Base-by-base conservation (phyloP, 768 basidiomycete genomes). In the Lentinula sp. region DNA sequence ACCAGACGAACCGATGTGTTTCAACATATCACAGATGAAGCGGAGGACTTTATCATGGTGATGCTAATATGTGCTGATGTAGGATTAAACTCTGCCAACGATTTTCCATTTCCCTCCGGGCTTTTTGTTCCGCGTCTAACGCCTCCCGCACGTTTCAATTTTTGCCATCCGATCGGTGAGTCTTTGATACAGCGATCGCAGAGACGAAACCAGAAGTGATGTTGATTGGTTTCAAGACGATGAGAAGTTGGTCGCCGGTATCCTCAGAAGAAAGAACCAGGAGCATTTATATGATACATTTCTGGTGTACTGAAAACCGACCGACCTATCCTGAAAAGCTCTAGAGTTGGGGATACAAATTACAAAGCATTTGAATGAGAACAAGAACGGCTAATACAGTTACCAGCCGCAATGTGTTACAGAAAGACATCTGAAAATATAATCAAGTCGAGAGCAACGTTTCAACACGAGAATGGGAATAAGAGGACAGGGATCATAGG, bases 1-100 rank as follows among this genome's bases (percentile, higher is more conserved):
- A 3, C 28, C 28, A 28, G 3, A 28, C 28, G 28, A 28, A 28
- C 28, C 28, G 3, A 3, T 28, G 28, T 28, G 63, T 39, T 77
- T 78, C 48, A 74, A 79, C 54, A 70, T 64, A 62, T 78, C 79
- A 49, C 73, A 65, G 39, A 80, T 67, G 70, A 75, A 77, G n/a
- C 76, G 68, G 51, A 77, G 59, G 57, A 72, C 76, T 52, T 74
- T 75, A 59, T 73, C 70, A 66, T 76, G 75, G 33, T 71, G 57
- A 46, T 76, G 76, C 20, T 77, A 73, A 39, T 54, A 66, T 1
- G 67, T 76, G 8, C 73, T 71, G 41, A 79, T 72, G 61, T 82
- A 82, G 62, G 71, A 73, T 32, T 72, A 63, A 35, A 77, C 64
- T 5, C 77, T 79, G 23, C 65, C 72, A 55, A 80, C 73, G 54